Evolutionary conservation across 2,329 filamentous ascomycete species (phyloP), one percentile per base, ranked within the genome.

Genomic region (Bipolaris oryzae): DNA sequence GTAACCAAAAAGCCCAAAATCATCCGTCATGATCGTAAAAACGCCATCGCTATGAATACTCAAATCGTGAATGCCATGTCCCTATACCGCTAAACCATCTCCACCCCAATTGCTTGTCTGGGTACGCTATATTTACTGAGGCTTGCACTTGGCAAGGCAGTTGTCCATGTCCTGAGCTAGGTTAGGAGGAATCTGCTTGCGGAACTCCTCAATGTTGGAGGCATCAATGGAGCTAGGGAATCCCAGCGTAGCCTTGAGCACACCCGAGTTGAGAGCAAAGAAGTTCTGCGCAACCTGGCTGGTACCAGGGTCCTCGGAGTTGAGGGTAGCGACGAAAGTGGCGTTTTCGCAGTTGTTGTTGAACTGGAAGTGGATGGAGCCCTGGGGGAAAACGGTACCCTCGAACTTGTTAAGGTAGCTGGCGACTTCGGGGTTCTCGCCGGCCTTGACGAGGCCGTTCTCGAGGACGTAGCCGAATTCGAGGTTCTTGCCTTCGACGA

Each of bases 131-230:
- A 18, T 37, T 54, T 50, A 52, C 15, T 57, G 33, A 45, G 39
- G 54, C 15, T 63, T 64, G 57, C 84, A 85, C 69, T 77, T 82
- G 57, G 74, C 68, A 66, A 86, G 71, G 70, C 85, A 87, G 59
- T 77, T 66, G 57, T 85, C 80, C 11, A 86, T 79, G 47, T 82
- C 83, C 20, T 79, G 69, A 3, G 84, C 82, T 41, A 86, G 76
- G 55, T 80, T 83, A 9, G 68, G 67, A 15, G 84, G 84, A 38
- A 78, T 76, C 7, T 35, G 35, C 50, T 69, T 68, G 33, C 73
- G 49, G 60, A 79, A 77, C 33, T 65, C 45, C 57, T 76, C 70
- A 18, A 79, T 73, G 54, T 77, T 72, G 57, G 64, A 62, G 1
- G 73, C 74, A 35, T 74, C 64, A 35, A 77, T 63, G 1, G 46